Conservation (phyloP, 2,329 filamentous ascomycete species). For the Juglanconis oblonga region DNA sequence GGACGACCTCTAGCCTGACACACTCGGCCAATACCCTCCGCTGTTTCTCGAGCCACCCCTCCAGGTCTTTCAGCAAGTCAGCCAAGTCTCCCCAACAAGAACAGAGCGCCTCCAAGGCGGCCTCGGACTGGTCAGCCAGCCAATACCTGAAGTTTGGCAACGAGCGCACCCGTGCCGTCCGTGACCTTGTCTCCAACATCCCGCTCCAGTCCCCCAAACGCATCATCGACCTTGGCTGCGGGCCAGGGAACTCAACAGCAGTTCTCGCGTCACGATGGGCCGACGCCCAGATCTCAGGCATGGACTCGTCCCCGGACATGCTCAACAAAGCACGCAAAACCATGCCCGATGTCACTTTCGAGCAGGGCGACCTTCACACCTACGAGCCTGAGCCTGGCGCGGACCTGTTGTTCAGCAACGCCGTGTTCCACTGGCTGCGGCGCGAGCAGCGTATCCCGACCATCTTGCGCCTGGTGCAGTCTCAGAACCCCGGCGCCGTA, state of each 20-base stretch:
- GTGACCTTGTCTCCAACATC: slow-evolving; percentile 50
- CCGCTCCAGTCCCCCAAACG: slow-evolving; percentile 35
- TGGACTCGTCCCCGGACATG: slow-evolving; percentile 57
- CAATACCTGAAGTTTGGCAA: slow-evolving; percentile 55
- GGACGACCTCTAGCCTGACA: neutral
- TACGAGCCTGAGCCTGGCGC: slow-evolving; percentile 31
- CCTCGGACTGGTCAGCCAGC: slow-evolving; percentile 48
- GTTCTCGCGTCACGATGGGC: slow-evolving; percentile 48
- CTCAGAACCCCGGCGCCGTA: slow-evolving; percentile 40
- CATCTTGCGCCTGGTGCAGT: slow-evolving; percentile 40
- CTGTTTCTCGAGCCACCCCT: neutral
- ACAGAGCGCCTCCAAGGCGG: neutral
- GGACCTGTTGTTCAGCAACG: slow-evolving; percentile 54
- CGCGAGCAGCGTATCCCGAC: slow-evolving; percentile 38
- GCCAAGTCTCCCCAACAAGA: neutral
- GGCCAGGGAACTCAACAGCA: slow-evolving; percentile 56
- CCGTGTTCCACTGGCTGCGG: slow-evolving; percentile 58
- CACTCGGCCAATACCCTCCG: neutral
- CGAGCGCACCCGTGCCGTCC: slow-evolving; percentile 50
- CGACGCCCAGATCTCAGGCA: slow-evolving; percentile 41
- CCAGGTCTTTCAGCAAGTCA: slow-evolving; percentile 4
- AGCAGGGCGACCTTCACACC: slow-evolving; percentile 40
- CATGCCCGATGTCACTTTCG: slow-evolving; percentile 42
- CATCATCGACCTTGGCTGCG: slow-evolving; percentile 59
- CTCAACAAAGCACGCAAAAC: slow-evolving; percentile 41